Base-by-base conservation (phyloP, 176 grass and related monocot genomes). In the Chloris gayana region DNA sequence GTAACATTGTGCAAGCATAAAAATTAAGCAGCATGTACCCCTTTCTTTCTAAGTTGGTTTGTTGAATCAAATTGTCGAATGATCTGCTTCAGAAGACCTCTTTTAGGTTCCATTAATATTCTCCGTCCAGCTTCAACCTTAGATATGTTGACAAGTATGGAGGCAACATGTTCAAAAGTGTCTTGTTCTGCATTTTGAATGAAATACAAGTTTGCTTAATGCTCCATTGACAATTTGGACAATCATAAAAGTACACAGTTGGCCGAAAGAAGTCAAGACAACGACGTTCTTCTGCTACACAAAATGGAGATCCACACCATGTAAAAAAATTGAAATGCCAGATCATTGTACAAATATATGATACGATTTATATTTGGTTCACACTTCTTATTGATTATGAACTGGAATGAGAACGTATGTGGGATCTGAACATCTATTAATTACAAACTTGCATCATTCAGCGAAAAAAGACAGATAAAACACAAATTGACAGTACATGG, bases 1-100 rank as follows among this genome's bases (percentile, higher is more conserved):
- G n/a, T 70, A 64, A 15, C 56, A 81, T 53, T 46, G 59, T 19
- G 64, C 19, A n/a, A 74, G 14, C 50, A 79, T 39, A 42, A 38
- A 73, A 38, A 74, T 74, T 60, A 53, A 35, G 58, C 25, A 70
- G 38, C 34, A 73, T 58, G 12, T 89, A 93, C 95, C 90, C 92
- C 95, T 93, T 93, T 95, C 81, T 95, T 95, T 84, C 90, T 93
- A n/a, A 98, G 84, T 86, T 87, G 86, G 76, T 98, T 98, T 86
- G 86, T 86, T 64, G 95, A 95, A 89, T 98, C 95, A 60, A 90
- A 95, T 51, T 98, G 95, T 25, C 84, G 84, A 58, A 95, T 87
- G 53, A 87, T 87, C 75, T 95, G 95, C 77, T 98, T 98, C 29
- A 98, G 78, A 79, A 98, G 78, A 83, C 90, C 84, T 61, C 95